phyloP scores from a whole-genome alignment of 140 eudicot species.

The Oenanthe javanica region DNA sequence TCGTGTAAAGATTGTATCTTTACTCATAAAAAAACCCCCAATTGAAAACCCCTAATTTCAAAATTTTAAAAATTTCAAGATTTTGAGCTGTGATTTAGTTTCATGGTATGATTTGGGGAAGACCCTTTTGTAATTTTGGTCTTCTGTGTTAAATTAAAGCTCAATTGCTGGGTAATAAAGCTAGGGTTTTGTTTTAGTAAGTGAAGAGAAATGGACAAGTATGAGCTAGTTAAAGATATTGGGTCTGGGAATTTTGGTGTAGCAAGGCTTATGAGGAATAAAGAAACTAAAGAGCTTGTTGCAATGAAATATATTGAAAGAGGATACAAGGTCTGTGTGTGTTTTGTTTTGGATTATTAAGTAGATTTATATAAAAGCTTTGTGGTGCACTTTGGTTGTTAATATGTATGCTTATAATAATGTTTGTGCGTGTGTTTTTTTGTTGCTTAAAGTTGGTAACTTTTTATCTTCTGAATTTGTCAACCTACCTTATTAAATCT shows the following conservation, averaged over 20 bases:
- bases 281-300: constrained; percentile 76
- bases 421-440: not conserved
- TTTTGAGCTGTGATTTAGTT: not conserved
- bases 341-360: not conserved
- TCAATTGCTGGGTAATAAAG: no score
- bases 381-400: not conserved
- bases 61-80: not conserved
- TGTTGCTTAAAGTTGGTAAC: not conserved
- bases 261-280: constrained; percentile 90
- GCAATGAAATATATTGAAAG: constrained; percentile 95
- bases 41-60: not conserved
- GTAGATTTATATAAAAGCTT: not conserved
- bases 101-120: not conserved
- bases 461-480: not conserved
- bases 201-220: constrained; percentile 49
- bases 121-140: constrained; percentile 7
- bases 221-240: constrained; percentile 93
- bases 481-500: not conserved
- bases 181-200: not conserved
- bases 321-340: constrained; percentile 55
- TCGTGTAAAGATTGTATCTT: constrained; percentile 1
- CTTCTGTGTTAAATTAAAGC: not conserved
- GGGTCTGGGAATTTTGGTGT: constrained; percentile 97
- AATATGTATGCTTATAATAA: not conserved
- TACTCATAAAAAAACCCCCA: not conserved